Evolutionary conservation across 805 yeast genomes (phyloP).

Genomic region (Babjeviella inositovora): DNA sequence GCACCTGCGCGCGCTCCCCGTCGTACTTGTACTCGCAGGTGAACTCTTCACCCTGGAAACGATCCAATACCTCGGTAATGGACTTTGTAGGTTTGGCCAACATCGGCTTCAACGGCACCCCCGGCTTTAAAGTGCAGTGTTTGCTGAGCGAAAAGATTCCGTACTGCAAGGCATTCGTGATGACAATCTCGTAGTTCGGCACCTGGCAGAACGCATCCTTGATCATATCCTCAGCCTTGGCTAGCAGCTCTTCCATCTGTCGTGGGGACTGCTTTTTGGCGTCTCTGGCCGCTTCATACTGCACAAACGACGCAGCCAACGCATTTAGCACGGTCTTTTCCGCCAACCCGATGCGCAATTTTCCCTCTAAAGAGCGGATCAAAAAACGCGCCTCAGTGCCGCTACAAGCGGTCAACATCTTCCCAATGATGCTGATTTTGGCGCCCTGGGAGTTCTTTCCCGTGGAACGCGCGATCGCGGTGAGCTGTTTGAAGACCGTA

Average conservation of each 20-base stretch:
- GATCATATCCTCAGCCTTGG: constrained; percentile 59
- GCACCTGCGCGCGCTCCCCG: constrained; percentile 96
- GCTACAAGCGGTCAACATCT: constrained; percentile 73
- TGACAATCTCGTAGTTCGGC: constrained; percentile 78
- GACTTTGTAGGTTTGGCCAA: constrained; percentile 95
- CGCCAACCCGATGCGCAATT: constrained; percentile 83
- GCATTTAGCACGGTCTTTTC: constrained; percentile 83
- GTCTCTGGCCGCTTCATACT: constrained; percentile 29
- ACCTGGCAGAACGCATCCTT: constrained; percentile 80
- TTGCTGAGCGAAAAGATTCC: constrained; percentile 57
- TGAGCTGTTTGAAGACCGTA: constrained; percentile 57
- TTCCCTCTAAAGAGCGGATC: constrained; percentile 84
- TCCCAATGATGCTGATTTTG: constrained; percentile 68
- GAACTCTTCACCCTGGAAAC: constrained; percentile 72
- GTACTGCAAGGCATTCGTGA: constrained; percentile 42
- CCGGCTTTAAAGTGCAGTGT: constrained; percentile 69
- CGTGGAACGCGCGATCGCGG: constrained; percentile 58
- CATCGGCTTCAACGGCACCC: constrained; percentile 95
- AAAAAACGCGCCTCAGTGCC: constrained; percentile 82
- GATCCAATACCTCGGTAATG: constrained; percentile 78
- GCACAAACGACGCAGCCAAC: constrained; percentile 67
- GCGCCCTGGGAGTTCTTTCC: constrained; percentile 73
- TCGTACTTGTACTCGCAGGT: constrained; percentile 97
- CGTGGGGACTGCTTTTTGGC: constrained; percentile 11
- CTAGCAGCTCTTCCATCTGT: constrained; percentile 22